A percentile compares a stretch with the other conserved stretches of the same genome.
Evolutionary conservation across 2,329 filamentous ascomycete species (phyloP).

Genomic region (Pseudocercospora cruenta): DNA sequence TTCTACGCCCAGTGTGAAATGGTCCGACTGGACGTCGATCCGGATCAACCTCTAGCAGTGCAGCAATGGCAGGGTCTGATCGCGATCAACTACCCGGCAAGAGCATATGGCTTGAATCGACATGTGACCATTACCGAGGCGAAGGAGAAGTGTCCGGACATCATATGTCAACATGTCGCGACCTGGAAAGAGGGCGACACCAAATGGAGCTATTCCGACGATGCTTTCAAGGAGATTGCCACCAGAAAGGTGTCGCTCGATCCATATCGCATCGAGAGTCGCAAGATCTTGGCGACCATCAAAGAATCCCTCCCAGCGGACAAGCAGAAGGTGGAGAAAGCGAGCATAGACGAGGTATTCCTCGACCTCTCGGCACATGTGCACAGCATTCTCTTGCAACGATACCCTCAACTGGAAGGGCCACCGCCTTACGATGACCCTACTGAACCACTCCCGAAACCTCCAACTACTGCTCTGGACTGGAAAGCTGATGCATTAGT

Average conservation of each 20-base stretch:
- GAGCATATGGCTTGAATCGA: slow-evolving; percentile 75
- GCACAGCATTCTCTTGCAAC: slow-evolving; percentile 71
- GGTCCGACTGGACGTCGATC: slow-evolving; percentile 74
- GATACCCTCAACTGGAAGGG: slow-evolving; percentile 72
- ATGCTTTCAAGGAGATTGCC: slow-evolving; percentile 75
- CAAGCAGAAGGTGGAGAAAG: slow-evolving; percentile 82
- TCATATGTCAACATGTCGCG: slow-evolving; percentile 89
- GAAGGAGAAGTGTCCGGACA: slow-evolving; percentile 78
- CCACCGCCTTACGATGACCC: slow-evolving; percentile 75
- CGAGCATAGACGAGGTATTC: slow-evolving; percentile 94
- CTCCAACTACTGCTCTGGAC: slow-evolving; percentile 73
- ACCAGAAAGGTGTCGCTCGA: slow-evolving; percentile 94
- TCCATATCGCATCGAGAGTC: slow-evolving; percentile 82
- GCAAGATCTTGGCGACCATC: slow-evolving; percentile 78
- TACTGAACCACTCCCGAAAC: slow-evolving; percentile 69
- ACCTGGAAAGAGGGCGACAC: slow-evolving; percentile 93
- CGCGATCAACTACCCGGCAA: slow-evolving; percentile 92
- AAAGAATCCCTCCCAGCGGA: slow-evolving; percentile 69
- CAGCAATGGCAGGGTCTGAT: slow-evolving; percentile 96
- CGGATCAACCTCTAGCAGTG: slow-evolving; percentile 82
- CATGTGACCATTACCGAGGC: slow-evolving; percentile 82
- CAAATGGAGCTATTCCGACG: slow-evolving; percentile 86
- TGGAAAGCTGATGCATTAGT: slow-evolving; percentile 71
- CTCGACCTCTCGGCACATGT: slow-evolving; percentile 86
- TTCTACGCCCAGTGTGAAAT: slow-evolving; percentile 97